Evolutionary conservation across 139 green algal genomes (phyloP).

Genomic region (Tetraselmis chui): DNA sequence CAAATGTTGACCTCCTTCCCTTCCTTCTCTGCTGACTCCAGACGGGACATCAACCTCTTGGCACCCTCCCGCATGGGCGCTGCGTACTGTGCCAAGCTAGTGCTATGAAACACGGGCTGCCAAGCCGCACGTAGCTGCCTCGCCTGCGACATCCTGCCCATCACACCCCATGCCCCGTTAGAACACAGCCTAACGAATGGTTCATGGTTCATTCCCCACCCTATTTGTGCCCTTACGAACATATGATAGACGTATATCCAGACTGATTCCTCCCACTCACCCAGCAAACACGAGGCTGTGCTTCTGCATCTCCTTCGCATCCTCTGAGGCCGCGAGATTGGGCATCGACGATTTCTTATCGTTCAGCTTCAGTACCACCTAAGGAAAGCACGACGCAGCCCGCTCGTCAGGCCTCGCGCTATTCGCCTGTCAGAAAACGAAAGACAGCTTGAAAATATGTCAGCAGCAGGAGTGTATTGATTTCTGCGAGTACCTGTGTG

Average conservation of each 20-base stretch:
- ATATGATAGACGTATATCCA: too few relatives aligned
- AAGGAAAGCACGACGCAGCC: background rate
- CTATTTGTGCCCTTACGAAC: too few relatives aligned
- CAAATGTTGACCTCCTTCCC: slow-evolving; percentile 32
- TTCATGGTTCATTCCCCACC: too few relatives aligned
- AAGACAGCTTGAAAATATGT: too few relatives aligned
- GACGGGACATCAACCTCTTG: slow-evolving; percentile 15
- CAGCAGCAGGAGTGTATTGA: too few relatives aligned
- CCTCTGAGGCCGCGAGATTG: background rate
- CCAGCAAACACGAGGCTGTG: background rate
- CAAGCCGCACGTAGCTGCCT: slow-evolving; percentile 28
- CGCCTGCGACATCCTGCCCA: background rate
- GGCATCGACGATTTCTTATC: background rate
- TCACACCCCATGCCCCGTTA: background rate
- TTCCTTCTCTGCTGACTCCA: slow-evolving; percentile 11
- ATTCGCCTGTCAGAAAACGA: too few relatives aligned
- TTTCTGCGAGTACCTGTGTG: too few relatives aligned
- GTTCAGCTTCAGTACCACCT: background rate
- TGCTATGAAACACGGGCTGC: slow-evolving; percentile 39
- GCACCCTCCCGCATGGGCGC: slow-evolving; percentile 34
- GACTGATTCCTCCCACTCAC: background rate
- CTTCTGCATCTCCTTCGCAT: background rate
- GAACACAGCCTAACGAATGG: too few relatives aligned
- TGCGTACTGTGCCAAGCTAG: slow-evolving; percentile 26
- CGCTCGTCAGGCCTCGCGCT: too few relatives aligned